Percentiles rank a stretch among this genome's conserved stretches.
Evolutionary conservation across 176 grass and related monocot genomes (phyloP).

Genomic region (Oryza meyeriana): DNA sequence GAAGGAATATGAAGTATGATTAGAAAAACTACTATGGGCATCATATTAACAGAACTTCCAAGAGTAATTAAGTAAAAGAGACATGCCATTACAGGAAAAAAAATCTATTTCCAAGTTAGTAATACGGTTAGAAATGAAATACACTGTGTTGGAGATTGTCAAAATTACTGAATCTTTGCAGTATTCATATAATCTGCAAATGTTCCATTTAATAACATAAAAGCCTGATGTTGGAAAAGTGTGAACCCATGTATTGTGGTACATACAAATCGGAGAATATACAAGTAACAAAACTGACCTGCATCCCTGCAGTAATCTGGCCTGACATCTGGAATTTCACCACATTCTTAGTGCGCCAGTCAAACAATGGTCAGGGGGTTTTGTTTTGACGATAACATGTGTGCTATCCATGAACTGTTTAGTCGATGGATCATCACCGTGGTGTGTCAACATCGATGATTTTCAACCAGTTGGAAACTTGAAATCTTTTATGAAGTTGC

Average conservation of each 20-base stretch:
- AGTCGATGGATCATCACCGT: neutral
- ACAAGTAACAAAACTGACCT: slow-evolving; percentile 9
- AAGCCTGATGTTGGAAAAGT: neutral
- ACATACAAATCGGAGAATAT: neutral
- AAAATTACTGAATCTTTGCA: slow-evolving; percentile 18
- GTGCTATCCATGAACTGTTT: neutral
- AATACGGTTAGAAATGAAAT: neutral
- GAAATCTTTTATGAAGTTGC: slow-evolving; percentile 24
- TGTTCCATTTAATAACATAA: slow-evolving; percentile 10
- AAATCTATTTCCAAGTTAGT: neutral
- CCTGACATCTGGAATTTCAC: slow-evolving; percentile 18
- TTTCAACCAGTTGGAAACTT: slow-evolving; percentile 14
- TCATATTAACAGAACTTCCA: neutral
- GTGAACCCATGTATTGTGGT: neutral
- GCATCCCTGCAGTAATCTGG: slow-evolving; percentile 5
- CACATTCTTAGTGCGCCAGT: neutral
- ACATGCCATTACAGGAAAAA: neutral
- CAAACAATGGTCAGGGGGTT: neutral
- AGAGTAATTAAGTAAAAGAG: neutral
- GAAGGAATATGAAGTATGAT: neutral
- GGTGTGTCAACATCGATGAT: slow-evolving; percentile 2
- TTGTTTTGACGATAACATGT: neutral
- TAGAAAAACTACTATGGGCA: neutral
- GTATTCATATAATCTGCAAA: neutral
- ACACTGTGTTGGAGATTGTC: neutral